Base-by-base conservation (phyloP, 1,139 yeast genomes). In the Chernovozyma sophiae-reginae region DNA sequence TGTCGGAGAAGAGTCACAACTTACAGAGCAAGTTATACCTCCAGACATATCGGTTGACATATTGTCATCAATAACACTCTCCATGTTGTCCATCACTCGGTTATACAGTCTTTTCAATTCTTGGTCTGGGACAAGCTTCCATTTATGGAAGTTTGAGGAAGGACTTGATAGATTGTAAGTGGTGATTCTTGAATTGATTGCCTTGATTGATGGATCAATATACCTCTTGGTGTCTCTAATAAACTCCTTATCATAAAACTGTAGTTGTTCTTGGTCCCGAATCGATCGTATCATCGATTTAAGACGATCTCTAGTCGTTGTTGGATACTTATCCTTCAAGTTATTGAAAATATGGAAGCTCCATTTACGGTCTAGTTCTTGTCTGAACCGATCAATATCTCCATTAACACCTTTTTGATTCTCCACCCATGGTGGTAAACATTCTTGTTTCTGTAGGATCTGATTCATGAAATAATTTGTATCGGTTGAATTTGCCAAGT, bases 351-450 rank as follows among this genome's bases (percentile, higher is more conserved):
- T 41, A 33, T 33, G 15, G 13, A 49, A 8, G 32, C 59, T 52
- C 80, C 83, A 78, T 32, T 62, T 58, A 4, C 52, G 43, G 32
- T 69, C 73, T 25, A 81, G 37, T 25, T 62, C 66, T 0, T 45
- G 38, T 34, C 87, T 56, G 39, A 85, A 76, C 1, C 52, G 50
- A 1, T 47, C 52, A 4, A 83, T 66, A 26, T 72, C 74, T 2
- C 51, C 44, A 34, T 72, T 73, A 4, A 86, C 71, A 3, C 73
- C 68, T 32, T 78, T 74, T 56, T 87, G 96, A 37, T 75, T 79
- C 49, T 86, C 95, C 24, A 87, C 81, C 96, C 96, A 87, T 0
- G 95, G 94, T 0, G 96, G 96, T 10, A 81, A 65, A 0, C 85
- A 80, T 33, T 86, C 89, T 55, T 87, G 96, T 32, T 77, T 74